Evolutionary conservation across 1,284 basidiomycete genomes (phyloP).

Genomic region (Nidula niveotomentosa): DNA sequence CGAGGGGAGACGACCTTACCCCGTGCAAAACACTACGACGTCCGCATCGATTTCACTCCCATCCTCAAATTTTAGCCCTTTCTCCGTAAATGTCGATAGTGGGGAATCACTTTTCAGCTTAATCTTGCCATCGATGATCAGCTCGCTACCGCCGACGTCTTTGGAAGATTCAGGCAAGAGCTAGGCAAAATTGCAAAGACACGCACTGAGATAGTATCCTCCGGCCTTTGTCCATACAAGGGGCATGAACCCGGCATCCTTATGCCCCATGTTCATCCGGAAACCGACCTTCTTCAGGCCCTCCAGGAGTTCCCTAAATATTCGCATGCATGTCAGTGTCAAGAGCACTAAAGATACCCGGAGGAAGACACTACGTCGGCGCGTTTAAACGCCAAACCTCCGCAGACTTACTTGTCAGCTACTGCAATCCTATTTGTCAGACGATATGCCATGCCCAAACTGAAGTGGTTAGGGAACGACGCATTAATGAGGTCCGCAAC

Average conservation of each 20-base stretch:
- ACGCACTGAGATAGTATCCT: not conserved
- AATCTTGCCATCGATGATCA: slow-evolving; percentile 71
- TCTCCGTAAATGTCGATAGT: slow-evolving; percentile 50
- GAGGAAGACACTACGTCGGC: too few relatives aligned
- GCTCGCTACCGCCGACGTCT: slow-evolving; percentile 65
- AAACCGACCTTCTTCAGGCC: not conserved
- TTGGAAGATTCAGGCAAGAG: slow-evolving; percentile 11
- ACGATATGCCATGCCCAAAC: not conserved
- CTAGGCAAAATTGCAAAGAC: not conserved
- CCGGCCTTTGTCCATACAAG: not conserved
- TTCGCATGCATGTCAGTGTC: too few relatives aligned
- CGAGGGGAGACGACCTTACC: slow-evolving; percentile 29
- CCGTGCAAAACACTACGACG: slow-evolving; percentile 68
- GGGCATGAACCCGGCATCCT: not conserved
- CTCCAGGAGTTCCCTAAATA: not conserved
- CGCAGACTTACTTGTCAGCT: not conserved
- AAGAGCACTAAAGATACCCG: not conserved
- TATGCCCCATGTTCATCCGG: not conserved
- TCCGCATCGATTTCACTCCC: slow-evolving; percentile 66
- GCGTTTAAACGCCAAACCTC: too few relatives aligned
- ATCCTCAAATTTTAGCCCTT: slow-evolving; percentile 62
- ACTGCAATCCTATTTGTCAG: not conserved
- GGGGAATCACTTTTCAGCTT: slow-evolving; percentile 68
- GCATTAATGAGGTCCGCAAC: not conserved
- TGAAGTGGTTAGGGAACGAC: not conserved